phyloP scores from a whole-genome alignment of 2,329 filamentous ascomycete genomes.

The Beauveria brongniartii region DNA sequence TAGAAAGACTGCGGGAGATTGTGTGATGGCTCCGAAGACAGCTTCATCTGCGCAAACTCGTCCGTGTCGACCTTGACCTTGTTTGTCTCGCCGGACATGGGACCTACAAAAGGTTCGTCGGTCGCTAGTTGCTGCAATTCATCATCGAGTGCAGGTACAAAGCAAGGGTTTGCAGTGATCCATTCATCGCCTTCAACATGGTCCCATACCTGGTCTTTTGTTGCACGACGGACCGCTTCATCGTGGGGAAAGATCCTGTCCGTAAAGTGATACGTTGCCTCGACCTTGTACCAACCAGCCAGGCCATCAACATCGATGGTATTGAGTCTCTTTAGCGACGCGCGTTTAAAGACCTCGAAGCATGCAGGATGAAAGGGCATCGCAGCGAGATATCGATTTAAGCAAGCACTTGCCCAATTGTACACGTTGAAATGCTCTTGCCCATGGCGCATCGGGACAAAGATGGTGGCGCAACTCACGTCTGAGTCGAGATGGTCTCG shows the following conservation, averaged over 20 bases:
- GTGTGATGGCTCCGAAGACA: not conserved
- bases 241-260: constrained; percentile 7
- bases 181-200: constrained; percentile 12
- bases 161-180: constrained; percentile 13
- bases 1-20: constrained; percentile 8
- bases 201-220: not conserved
- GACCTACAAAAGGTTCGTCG: not conserved
- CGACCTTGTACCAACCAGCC: constrained; percentile 7
- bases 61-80: not conserved
- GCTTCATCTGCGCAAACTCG: not conserved
- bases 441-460: constrained; percentile 14
- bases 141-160: constrained; percentile 7
- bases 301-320: constrained; percentile 16
- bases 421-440: not conserved
- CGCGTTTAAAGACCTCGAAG: constrained; percentile 23
- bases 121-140: not conserved
- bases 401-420: constrained; percentile 6
- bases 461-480: not conserved
- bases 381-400: not conserved
- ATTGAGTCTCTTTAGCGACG: constrained; percentile 12
- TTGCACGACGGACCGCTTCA: not conserved
- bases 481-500: constrained; percentile 1
- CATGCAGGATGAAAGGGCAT: constrained; percentile 24
- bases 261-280: not conserved
- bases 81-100: not conserved